A percentile compares a stretch with the other conserved stretches of the same genome.
Conservation (phyloP, 495 filamentous ascomycete genomes). For the Clavariopsis aquatica region DNA sequence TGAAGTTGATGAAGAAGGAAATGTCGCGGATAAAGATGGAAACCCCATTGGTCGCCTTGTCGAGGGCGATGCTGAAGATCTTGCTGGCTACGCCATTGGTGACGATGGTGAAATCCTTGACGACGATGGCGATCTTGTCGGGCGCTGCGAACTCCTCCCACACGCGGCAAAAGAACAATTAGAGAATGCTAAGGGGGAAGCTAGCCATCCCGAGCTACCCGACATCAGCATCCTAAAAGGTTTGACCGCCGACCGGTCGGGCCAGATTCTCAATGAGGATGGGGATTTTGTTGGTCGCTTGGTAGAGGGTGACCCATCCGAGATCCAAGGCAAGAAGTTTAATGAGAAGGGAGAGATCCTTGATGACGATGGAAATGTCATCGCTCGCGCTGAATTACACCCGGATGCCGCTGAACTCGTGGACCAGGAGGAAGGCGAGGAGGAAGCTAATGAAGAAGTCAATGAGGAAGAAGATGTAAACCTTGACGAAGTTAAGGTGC, state of each 20-base stretch:
- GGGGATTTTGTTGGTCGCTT: constrained; percentile 48
- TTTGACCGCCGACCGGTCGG: constrained; percentile 42
- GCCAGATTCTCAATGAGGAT: constrained; percentile 48
- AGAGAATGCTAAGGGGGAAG: constrained; percentile 41
- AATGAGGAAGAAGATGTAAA: constrained; percentile 35
- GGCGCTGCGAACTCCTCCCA: constrained; percentile 56
- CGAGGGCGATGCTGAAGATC: constrained; percentile 63
- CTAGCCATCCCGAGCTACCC: constrained; percentile 41
- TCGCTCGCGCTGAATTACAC: constrained; percentile 47
- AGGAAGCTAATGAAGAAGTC: constrained; percentile 42
- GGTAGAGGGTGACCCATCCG: constrained; percentile 45
- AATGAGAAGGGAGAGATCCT: constrained; percentile 50
- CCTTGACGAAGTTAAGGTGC: constrained; percentile 17
- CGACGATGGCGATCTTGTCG: constrained; percentile 64
- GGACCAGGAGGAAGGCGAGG: constrained; percentile 43
- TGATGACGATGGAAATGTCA: constrained; percentile 49
- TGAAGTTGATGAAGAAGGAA: constrained; percentile 58
- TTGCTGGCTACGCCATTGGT: constrained; percentile 60
- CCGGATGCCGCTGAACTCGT: constrained; percentile 47
- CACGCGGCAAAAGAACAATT: constrained; percentile 44
- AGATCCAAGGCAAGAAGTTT: constrained; percentile 45
- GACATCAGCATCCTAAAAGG: constrained; percentile 46
- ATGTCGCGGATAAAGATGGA: constrained; percentile 57
- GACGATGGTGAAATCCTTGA: constrained; percentile 66
- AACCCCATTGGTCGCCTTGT: constrained; percentile 58